Percentiles rank a stretch among this genome's conserved stretches.
Evolutionary conservation across 2,329 filamentous ascomycete genomes (phyloP).

Genomic region (Alternaria infectoria): DNA sequence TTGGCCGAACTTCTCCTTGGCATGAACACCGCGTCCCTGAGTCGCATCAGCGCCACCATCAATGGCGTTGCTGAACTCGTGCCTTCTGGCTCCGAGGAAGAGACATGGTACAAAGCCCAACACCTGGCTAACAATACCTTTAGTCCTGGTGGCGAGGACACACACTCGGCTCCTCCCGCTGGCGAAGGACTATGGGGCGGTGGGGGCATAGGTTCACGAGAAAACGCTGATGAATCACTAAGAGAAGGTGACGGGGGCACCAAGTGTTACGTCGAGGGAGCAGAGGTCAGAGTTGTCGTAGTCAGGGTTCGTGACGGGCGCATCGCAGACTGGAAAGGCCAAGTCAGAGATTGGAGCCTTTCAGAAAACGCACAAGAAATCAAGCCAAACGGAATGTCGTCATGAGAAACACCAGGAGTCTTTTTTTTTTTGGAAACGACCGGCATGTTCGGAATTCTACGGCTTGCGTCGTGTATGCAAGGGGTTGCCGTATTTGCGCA

Average conservation of each 20-base stretch:
- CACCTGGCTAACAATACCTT: constrained; percentile 96
- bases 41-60: constrained; percentile 90
- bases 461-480: constrained; percentile 3
- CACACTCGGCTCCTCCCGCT: constrained; percentile 38
- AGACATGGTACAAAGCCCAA: constrained; percentile 79
- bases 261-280: constrained; percentile 76
- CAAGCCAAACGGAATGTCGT: background rate
- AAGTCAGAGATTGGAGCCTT: constrained; percentile 75
- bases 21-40: constrained; percentile 87
- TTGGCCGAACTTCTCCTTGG: constrained; percentile 85
- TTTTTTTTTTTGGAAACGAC: background rate
- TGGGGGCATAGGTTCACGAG: constrained; percentile 50
- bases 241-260: constrained; percentile 55
- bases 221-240: constrained; percentile 49
- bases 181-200: constrained; percentile 54
- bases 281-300: constrained; percentile 85
- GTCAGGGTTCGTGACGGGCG: constrained; percentile 84
- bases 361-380: background rate
- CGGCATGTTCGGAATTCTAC: background rate
- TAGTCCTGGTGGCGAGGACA: constrained; percentile 50
- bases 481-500: background rate
- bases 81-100: constrained; percentile 76
- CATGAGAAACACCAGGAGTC: background rate
- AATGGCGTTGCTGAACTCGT: constrained; percentile 84
- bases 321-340: constrained; percentile 95